Evolutionary conservation across 2,329 filamentous ascomycete genomes (phyloP), one percentile per base, ranked within the genome.

Genomic region (Alternaria tenuissima): DNA sequence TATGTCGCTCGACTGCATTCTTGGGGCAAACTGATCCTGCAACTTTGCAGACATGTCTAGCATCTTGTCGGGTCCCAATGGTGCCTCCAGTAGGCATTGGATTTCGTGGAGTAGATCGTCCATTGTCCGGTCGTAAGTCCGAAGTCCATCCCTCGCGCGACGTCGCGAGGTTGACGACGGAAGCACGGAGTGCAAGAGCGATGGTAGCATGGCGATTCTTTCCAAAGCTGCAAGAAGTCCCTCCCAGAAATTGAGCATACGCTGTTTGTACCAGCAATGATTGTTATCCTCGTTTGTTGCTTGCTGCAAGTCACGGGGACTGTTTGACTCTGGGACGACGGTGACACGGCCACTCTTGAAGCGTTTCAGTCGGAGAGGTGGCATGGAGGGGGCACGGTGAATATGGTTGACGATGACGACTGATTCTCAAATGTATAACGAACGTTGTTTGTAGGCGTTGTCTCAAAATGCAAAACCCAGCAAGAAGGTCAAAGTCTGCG

Each of bases 1-100:
- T 59, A 86, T 84, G 24, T 85, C 82, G 73, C 84, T 87, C 42
- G 81, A 78, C 66, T 85, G 81, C 30, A 89, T 78, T 65, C 84
- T 85, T 52, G 83, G 79, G 52, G 79, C 78, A 67, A 88, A 87
- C 66, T 89, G 85, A 24, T 79, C 76, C 61, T 82, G 79, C 61
- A 85, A 71, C 59, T 75, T 71, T 47, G 65, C 65, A 39, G 83
- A 84, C 71, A 84, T 82, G 28, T 73, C 72, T 57, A 82, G 73
- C 61, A 84, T 70, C 47, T 76, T 77, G 34, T 74, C 69, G 16
- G 77, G 65, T 18, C 80, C 75, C 39, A 84, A 73, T 16, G 81
- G 79, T 55, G 78, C 76, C 69, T 83, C 81, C 58, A 84, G 79
- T 42, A 79, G 74, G 46, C 70, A 67, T 69, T 79, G 76, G 43